Conservation (phyloP, 2,329 filamentous ascomycete genomes). For the Blastomyces emzantsi region DNA sequence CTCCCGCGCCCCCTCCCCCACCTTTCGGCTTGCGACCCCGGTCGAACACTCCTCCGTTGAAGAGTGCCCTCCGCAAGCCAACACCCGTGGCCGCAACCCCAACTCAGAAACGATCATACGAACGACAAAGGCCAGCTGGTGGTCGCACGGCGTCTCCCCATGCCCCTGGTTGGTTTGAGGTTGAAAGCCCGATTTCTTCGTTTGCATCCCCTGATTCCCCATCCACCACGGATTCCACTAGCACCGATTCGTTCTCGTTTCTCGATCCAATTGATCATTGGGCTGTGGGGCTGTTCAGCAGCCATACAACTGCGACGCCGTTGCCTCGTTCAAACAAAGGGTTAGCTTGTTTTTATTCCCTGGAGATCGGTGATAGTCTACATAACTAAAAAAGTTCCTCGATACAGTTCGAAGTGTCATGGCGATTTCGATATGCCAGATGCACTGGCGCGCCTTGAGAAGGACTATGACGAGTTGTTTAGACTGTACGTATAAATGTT, state of each 20-base stretch:
- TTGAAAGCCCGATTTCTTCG: slow-evolving; percentile 8
- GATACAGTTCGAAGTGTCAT: slow-evolving; percentile 29
- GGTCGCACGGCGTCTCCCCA: slow-evolving; percentile 20
- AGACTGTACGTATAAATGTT: slow-evolving; percentile 27
- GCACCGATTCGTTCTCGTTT: slow-evolving; percentile 1
- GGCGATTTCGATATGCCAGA: slow-evolving; percentile 22
- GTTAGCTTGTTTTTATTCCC: slow-evolving; percentile 20
- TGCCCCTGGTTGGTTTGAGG: slow-evolving; percentile 21
- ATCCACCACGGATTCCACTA: slow-evolving; percentile 1
- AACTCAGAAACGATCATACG: slow-evolving; percentile 9
- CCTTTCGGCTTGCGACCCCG: background rate
- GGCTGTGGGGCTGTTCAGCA: slow-evolving; percentile 33
- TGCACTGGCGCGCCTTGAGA: slow-evolving; percentile 25
- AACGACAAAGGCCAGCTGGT: slow-evolving; percentile 12
- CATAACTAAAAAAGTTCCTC: background rate
- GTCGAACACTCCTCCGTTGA: slow-evolving; percentile 7
- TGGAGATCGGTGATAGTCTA: background rate
- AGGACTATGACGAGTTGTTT: slow-evolving; percentile 32
- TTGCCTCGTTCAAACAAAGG: slow-evolving; percentile 24
- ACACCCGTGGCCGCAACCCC: background rate
- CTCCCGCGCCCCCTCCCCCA: background rate
- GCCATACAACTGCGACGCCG: slow-evolving; percentile 22
- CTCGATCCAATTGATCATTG: slow-evolving; percentile 33
- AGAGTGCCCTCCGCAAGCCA: slow-evolving; percentile 9
- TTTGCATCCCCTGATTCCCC: slow-evolving; percentile 5